Evolutionary conservation across 495 filamentous ascomycete genomes (phyloP).

Genomic region (Diplogelasinospora grovesii): DNA sequence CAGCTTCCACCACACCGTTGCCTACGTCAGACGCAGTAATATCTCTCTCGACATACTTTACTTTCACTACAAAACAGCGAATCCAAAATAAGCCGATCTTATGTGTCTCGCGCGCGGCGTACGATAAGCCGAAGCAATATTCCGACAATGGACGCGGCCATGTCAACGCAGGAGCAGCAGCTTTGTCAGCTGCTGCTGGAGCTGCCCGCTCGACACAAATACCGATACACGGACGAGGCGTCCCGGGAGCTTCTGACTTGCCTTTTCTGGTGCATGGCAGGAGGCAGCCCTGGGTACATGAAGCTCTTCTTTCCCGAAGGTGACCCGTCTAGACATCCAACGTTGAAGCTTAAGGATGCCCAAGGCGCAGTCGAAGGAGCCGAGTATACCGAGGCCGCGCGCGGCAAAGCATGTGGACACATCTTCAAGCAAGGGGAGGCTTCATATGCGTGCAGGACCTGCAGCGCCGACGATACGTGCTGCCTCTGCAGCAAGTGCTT

Average conservation of each 20-base stretch:
- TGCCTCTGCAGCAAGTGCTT: slow-evolving; percentile 88
- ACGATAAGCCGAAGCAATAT: too few species aligned
- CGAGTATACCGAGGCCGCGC: slow-evolving; percentile 86
- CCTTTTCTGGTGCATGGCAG: slow-evolving; percentile 81
- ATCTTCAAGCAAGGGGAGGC: slow-evolving; percentile 91
- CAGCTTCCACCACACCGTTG: too few species aligned
- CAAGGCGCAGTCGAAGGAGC: slow-evolving; percentile 91
- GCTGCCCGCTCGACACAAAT: slow-evolving; percentile 59
- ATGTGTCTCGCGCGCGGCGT: too few species aligned
- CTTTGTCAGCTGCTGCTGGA: slow-evolving; percentile 70
- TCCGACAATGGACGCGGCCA: slow-evolving; percentile 33
- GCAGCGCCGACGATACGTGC: slow-evolving; percentile 79
- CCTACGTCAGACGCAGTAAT: too few species aligned
- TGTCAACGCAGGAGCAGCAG: slow-evolving; percentile 70
- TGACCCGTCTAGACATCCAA: slow-evolving; percentile 15
- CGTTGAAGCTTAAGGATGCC: slow-evolving; percentile 71
- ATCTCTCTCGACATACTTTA: too few species aligned
- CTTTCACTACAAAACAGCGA: too few species aligned
- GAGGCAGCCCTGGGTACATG: slow-evolving; percentile 63
- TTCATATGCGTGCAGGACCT: slow-evolving; percentile 89
- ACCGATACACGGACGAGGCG: slow-evolving; percentile 66
- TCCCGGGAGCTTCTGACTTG: slow-evolving; percentile 61
- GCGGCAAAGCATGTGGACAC: slow-evolving; percentile 94
- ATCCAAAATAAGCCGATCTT: too few species aligned
- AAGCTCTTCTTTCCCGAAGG: slow-evolving; percentile 62